phyloP scores from a whole-genome alignment of 208 protist genomes.

The Trypanosomatidae sp. region DNA sequence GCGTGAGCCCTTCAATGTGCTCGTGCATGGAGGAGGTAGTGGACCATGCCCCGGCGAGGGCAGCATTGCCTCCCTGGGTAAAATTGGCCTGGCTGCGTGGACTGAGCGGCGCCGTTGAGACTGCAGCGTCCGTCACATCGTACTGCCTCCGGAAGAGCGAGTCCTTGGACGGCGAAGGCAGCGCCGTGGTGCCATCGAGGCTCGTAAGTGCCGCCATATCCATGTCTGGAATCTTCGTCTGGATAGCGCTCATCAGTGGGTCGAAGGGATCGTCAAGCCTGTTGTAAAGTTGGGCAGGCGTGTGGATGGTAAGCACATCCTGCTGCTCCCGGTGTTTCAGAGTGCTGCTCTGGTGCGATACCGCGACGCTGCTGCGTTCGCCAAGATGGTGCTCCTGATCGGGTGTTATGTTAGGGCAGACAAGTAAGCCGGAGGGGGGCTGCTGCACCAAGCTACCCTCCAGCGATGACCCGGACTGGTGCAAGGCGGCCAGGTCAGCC shows the following conservation, averaged over 20 bases:
- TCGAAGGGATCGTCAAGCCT: slow-evolving; percentile 1
- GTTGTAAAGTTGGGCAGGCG: slow-evolving; percentile 1
- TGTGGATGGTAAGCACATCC: background rate
- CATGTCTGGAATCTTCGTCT: slow-evolving; percentile 46
- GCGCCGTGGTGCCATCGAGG: background rate
- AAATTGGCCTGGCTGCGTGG: background rate
- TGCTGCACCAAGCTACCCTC: slow-evolving; percentile 20
- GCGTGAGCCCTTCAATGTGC: slow-evolving; percentile 37
- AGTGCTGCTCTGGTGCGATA: background rate
- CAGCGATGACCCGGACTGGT: slow-evolving; percentile 10
- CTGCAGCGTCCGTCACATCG: slow-evolving; percentile 16
- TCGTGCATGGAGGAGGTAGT: slow-evolving; percentile 10
- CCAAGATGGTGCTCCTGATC: slow-evolving; percentile 3
- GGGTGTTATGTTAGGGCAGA: background rate
- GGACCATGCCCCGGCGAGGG: background rate
- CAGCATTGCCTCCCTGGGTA: slow-evolving; percentile 1
- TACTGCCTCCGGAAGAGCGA: slow-evolving; percentile 28
- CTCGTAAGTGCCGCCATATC: slow-evolving; percentile 22
- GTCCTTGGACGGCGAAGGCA: slow-evolving; percentile 1
- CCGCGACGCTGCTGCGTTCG: background rate
- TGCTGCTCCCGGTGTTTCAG: background rate
- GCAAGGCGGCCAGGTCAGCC: slow-evolving; percentile 23
- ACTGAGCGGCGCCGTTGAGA: background rate
- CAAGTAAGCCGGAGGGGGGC: slow-evolving; percentile 12
- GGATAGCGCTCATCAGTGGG: background rate